Evolutionary conservation across 2,329 filamentous ascomycete genomes (phyloP).

Genomic region (Trichoderma oligosporum): DNA sequence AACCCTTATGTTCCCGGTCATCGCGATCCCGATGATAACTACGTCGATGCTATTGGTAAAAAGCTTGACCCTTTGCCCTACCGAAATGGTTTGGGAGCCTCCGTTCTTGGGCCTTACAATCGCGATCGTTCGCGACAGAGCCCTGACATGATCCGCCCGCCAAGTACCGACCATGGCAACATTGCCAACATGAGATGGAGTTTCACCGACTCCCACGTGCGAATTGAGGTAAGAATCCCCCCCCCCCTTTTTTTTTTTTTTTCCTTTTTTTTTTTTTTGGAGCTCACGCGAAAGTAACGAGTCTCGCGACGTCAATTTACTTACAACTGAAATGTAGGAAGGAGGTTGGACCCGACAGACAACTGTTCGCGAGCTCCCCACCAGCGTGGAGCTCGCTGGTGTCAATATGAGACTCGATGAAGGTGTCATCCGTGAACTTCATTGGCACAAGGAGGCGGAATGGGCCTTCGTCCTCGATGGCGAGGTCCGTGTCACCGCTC

Average conservation of each 20-base stretch:
- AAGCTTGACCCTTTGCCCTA: conserved; percentile 62
- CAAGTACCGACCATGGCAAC: conserved; percentile 68
- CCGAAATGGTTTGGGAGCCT: conserved; percentile 61
- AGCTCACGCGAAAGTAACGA: neutral
- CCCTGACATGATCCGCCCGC: conserved; percentile 68
- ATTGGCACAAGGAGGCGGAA: conserved; percentile 79
- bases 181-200: conserved; percentile 71
- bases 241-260: neutral
- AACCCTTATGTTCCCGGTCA: conserved; percentile 58
- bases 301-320: neutral
- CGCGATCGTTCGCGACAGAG: conserved; percentile 63
- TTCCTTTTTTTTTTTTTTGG: neutral
- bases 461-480: conserved; percentile 74
- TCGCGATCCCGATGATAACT: conserved; percentile 59
- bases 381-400: conserved; percentile 66
- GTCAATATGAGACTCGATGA: conserved; percentile 75
- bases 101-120: conserved; percentile 68
- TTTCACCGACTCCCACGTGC: conserved; percentile 60
- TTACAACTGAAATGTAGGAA: conserved; percentile 44
- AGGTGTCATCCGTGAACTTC: conserved; percentile 70
- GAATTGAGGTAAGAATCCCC: conserved; percentile 52
- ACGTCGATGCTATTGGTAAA: conserved; percentile 57
- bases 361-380: conserved; percentile 60
- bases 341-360: conserved; percentile 76
- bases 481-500: conserved; percentile 65